Evolutionary conservation across 208 protist genomes (phyloP), one percentile per base, ranked within the genome.

Genomic region (Trichomonas vaginalis): DNA sequence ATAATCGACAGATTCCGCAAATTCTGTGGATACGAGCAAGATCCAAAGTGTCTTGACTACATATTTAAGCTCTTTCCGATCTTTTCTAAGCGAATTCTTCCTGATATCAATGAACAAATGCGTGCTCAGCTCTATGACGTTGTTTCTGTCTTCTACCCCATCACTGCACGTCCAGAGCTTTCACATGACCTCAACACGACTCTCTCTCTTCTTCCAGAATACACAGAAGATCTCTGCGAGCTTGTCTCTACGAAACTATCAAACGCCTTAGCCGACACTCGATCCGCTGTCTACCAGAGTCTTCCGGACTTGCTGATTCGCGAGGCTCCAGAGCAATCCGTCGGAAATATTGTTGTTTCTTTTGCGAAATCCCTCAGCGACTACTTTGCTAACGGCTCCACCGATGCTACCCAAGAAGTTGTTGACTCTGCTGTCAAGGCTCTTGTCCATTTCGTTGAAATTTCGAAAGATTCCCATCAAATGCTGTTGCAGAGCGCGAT

Each of bases 1-100:
- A 51, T 49, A 15, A 39, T 92, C 27, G 86, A 92, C 6, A 51
- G 9, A 48, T 92, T 92, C 45, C 42, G 45, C 15, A 17, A 39
- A 39, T 92, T 92, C 46, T 92, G 86, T 39, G 86, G 86, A 6
- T 92, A 92, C 37, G 86, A 92, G 45, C 86, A 92, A 39, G 86
- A 92, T 92, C 86, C 86, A 51, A 48, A 45, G 27, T 92, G 86
- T 27, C 42, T 92, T 1, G 51, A 48, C 0, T 42, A 48, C 27
- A 39, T 92, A 4, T 92, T 92, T 47, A 51, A 92, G 42, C 27
- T 92, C 37, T 92, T 92, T 45, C 40, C 12, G 0, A 51, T 48
- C 42, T 92, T 92, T 51, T 35, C 86, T 39, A 6, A 48, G 42
- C 40, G 27, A 49, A 32, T 92, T 45, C 12, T 92, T 42, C 15